Base-by-base conservation (phyloP, 345 rosid genomes). In the Hibiscus syriacus region DNA sequence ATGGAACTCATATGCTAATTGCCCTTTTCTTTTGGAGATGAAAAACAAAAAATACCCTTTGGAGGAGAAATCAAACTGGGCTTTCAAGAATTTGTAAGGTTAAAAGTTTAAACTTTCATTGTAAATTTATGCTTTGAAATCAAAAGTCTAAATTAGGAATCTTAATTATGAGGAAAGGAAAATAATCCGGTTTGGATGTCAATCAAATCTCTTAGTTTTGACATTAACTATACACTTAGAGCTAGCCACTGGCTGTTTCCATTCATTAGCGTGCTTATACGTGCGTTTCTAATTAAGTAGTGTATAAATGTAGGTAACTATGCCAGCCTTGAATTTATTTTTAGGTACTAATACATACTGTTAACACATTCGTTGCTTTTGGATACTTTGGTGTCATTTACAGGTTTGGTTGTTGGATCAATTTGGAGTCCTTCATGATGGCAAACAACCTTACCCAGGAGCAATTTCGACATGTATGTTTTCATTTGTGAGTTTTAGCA, bases 341-440 rank as follows among this genome's bases (percentile, higher is more conserved):
- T 34, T 58, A 22, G 48, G 43, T 50, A 68, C 57, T 41, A 5
- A 22, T 6, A 26, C 22, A 22, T 58, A 48, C 26, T 13, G 32
- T 32, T 11, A 5, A 54, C 41, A 10, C 41, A 41, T 55, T 27
- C 55, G 46, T 54, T 53, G 43, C 38, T 57, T 36, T 27, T 30
- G 25, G 48, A 46, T 70, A 68, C 67, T 55, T 22, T 66, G 34
- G 11, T 23, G 65, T 70, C 46, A 22, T 64, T 32, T 14, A 32
- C 82, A 93, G 99, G 96, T 89, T 25, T 94, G 97, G 99, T 83
- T 94, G 54, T 79, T 94, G 72, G 99, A 91, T 84, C 99, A 94
- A 68, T 94, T 85, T 69, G 99, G 99, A 63, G 97, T 93, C 17
- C 99, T 93, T 75, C 99, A 90, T 69, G 96, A 93, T 72, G 97